Evolutionary conservation across 1,139 yeast species (phyloP), one percentile per base, ranked within the genome.

Genomic region (Diutina sp.): DNA sequence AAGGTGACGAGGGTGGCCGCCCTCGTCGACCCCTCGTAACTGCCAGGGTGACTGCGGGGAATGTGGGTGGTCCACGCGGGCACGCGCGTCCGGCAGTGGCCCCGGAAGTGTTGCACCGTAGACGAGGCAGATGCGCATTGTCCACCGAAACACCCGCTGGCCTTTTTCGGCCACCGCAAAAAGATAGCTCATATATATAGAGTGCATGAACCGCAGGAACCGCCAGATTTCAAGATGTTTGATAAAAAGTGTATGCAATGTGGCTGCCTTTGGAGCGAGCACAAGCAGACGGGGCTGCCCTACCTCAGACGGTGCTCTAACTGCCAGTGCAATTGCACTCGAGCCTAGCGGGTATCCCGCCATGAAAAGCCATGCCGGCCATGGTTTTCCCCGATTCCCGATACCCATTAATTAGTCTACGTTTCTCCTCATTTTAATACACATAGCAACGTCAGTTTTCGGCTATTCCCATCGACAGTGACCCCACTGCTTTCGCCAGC

Each of bases 231-330:
- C 41, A 35, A 21, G 32, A 50, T 50, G 53, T 32, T 32, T 7
- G 53, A 50, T 16, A 50, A 50, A 50, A 50, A 50, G 29, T 50
- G 53, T 30, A 50, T 50, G 44, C 53, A 50, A 32, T 50, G 53
- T 32, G 53, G 53, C 4, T 50, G 53, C 11, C 44, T 16, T 8
- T 50, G 53, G 53, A 50, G 44, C 18, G 29, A 50, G 16, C 53
- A 50, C 28, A 11, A 30, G 29, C 41, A 30, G 16, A 50, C 53
- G 11, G 53, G 29, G n/a, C 53, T 50, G 53, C 53, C 53, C 1
- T 50, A 28, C 44, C 29, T 50, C 12, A 30, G 53, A 32, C 41
- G 53, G 28, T 50, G 53, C 12, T 50, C 53, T 12, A 30, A 50
- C 18, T 50, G 53, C 11, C 21, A 28, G 6, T 50, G 53, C 53